Conservation (phyloP, 208 protist genomes). For the Porcisia hertigi region DNA sequence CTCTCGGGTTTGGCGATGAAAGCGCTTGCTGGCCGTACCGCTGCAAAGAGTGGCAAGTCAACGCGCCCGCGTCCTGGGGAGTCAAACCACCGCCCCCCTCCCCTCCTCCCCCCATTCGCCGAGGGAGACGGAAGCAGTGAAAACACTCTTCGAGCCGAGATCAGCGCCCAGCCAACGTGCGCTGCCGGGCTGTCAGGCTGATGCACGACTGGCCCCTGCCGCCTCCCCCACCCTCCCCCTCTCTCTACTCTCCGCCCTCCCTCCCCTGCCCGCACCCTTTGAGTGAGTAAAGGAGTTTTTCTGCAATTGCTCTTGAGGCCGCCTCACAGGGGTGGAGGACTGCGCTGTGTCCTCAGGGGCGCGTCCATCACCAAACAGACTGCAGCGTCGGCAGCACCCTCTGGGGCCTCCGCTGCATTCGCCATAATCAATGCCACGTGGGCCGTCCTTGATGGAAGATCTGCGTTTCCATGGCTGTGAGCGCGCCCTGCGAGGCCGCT, state of each 20-base stretch:
- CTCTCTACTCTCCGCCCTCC: no score
- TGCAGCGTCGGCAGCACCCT: not conserved
- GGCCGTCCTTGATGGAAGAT: slow-evolving; percentile 9
- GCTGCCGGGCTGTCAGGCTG: not conserved
- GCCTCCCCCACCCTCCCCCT: not conserved
- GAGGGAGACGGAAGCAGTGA: not conserved
- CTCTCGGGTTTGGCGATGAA: not conserved
- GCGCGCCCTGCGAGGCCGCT: slow-evolving; percentile 7
- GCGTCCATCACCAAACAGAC: not conserved
- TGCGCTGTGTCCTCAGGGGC: not conserved
- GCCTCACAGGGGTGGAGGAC: not conserved
- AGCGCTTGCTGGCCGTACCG: not conserved
- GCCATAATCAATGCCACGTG: not conserved
- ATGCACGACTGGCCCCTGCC: not conserved
- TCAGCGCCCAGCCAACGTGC: not conserved
- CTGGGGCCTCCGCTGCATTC: not conserved
- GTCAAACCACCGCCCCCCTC: not conserved
- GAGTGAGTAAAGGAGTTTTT: not conserved
- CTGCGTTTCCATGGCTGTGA: slow-evolving; percentile 11
- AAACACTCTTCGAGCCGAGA: not conserved
- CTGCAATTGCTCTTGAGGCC: not conserved
- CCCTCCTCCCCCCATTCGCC: not conserved
- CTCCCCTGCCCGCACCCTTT: no score
- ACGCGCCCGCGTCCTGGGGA: not conserved
- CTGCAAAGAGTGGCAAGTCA: not conserved